Evolutionary conservation across 257 asterid genomes (phyloP).

Genomic region (Agastache rugosa): DNA sequence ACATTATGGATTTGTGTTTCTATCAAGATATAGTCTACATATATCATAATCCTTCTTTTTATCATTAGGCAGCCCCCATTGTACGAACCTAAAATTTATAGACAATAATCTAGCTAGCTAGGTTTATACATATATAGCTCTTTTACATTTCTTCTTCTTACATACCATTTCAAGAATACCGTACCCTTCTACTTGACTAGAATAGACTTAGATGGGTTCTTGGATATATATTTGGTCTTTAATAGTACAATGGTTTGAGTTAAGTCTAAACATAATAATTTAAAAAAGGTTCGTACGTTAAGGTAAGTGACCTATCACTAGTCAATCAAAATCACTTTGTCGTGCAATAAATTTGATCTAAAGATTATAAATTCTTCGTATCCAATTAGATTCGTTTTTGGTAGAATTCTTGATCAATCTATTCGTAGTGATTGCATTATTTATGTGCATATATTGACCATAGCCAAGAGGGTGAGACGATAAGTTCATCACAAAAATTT

Average conservation of each 20-base stretch:
- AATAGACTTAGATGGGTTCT: not conserved
- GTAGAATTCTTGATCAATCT: conserved; percentile 24
- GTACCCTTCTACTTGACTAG: not conserved
- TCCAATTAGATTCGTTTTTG: conserved; percentile 9
- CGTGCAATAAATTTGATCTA: conserved; percentile 27
- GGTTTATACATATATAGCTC: not conserved
- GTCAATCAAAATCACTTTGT: conserved; percentile 21
- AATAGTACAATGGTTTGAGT: conserved; percentile 4
- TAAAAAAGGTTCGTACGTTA: conserved; percentile 7
- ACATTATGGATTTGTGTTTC: too few relatives aligned
- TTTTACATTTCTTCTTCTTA: not conserved
- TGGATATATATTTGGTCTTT: not conserved
- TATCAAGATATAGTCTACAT: too few relatives aligned
- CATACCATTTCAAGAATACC: not conserved
- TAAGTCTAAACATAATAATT: not conserved
- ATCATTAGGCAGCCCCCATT: too few relatives aligned
- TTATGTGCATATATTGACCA: not conserved
- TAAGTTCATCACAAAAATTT: too few relatives aligned
- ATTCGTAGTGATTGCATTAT: conserved; percentile 25
- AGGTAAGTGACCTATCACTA: conserved; percentile 19
- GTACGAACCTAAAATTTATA: too few relatives aligned
- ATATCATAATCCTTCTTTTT: too few relatives aligned
- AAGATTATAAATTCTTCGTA: conserved; percentile 14
- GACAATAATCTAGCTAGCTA: too few relatives aligned
- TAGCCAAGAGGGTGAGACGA: too few relatives aligned